Base-by-base conservation (phyloP, 148 eudicot species). In the Beta vulgaris region DNA sequence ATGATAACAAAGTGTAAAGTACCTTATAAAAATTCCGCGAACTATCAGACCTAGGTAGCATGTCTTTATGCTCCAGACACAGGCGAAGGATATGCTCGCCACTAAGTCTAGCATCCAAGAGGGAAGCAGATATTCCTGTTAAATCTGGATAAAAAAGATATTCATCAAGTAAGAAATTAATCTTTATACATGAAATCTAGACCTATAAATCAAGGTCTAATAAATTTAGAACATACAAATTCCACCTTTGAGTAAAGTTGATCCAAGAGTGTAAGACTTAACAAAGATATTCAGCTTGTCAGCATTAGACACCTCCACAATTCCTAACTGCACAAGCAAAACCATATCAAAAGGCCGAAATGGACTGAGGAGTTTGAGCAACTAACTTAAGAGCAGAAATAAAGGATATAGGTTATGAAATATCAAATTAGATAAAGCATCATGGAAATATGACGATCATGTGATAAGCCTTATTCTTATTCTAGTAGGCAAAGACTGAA, bases 1-100 rank as follows among this genome's bases (percentile, higher is more conserved):
- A 48, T 43, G 65, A 61, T 21, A 71, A 32, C 39, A 36, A 46
- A 35, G 64, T 16, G 60, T 43, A 11, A 11, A 73, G 49, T 79
- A 89, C 97, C 96, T 96, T 96, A 73, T 96, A 96, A 80, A 96
- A 96, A 51, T 91, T 92, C 80, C 82, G 88, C 46, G 80, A 46
- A 69, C 57, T 57, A 44, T 61, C 59, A 58, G 86, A 73, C 44
- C 82, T 77, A 23, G 71, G 76, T 49, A 87, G 81, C 42, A 82
- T 78, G 40, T 83, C 76, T 71, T 92, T 90, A 82, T 86, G 90
- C 89, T 89, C 99, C 80, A 92, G 78, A 82, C 94, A 88, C 46
- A 96, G 81, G 35, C 94, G 91, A 60, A 96, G 82, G 48, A 91
- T 60, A 81, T 96, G 98, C 76, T 92, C 98, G 51, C 89, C 93